A percentile compares a stretch with the other conserved stretches of the same genome.
Conservation (phyloP, 768 basidiomycete genomes). For the Amyloporia xantha region DNA sequence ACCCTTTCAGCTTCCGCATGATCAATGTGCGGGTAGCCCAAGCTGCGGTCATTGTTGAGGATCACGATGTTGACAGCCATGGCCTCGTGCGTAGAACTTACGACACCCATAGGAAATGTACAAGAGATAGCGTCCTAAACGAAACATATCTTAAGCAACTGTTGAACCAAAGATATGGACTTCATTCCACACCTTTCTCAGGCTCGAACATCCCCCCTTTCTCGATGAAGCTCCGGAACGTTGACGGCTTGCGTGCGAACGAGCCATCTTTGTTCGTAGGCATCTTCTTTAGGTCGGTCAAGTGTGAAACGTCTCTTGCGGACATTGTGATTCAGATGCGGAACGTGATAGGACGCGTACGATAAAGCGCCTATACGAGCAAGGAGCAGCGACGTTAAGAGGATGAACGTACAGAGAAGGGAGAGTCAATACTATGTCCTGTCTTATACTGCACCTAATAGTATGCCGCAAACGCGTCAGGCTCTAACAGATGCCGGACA, state of each 20-base stretch:
- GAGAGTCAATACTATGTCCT: too few species aligned
- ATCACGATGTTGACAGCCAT: too few species aligned
- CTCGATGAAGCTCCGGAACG: constrained; percentile 50
- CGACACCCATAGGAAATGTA: constrained; percentile 87
- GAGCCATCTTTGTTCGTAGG: constrained; percentile 53
- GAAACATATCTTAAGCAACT: neutral
- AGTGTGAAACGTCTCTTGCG: constrained; percentile 26
- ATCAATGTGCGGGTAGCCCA: constrained; percentile 95
- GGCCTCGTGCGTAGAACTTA: constrained; percentile 40
- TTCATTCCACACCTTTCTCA: constrained; percentile 72
- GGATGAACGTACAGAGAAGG: too few species aligned
- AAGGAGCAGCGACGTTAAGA: too few species aligned
- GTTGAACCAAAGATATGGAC: neutral
- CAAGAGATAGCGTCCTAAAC: constrained; percentile 79
- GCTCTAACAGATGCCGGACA: too few species aligned
- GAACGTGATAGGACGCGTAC: neutral
- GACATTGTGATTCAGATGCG: neutral
- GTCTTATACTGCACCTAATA: too few species aligned
- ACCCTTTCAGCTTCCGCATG: constrained; percentile 83
- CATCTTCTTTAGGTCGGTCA: constrained; percentile 50
- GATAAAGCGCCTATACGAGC: neutral
- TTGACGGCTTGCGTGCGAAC: constrained; percentile 50
- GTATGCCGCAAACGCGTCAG: too few species aligned
- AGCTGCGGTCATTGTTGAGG: constrained; percentile 36
- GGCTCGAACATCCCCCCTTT: constrained; percentile 59